Evolutionary conservation across 106 monocot species (phyloP), one percentile per base, ranked within the genome.

Genomic region (Narthecium ossifragum): DNA sequence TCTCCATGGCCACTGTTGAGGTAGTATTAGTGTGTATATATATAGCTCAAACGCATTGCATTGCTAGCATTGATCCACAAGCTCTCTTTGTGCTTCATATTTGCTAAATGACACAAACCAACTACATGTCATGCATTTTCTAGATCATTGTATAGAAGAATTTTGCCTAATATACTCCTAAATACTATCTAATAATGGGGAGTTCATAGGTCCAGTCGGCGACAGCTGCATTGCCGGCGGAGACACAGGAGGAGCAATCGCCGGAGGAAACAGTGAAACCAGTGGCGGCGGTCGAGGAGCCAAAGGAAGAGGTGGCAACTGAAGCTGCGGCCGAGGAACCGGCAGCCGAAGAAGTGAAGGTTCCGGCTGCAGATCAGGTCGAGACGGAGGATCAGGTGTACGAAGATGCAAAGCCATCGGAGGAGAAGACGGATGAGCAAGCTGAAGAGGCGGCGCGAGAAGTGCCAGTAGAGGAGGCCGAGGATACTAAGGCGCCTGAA

Each of bases 1-100:
- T 57, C 28, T 7, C 38, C 47, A 69, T 69, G 69, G 69, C 69
- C 57, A 50, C 60, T 4, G 59, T 59, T 60, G 51, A 60, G 69
- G 69, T 69, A 69, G 26, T 37, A 6, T 6, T 37, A 37, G 36
- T 11, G 11, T 37, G 36, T 6, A 5, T 37, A 6, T 5, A 37
- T 37, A 6, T 37, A 37, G 11, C 7, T 11, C 5, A 11, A 37
- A 37, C 11, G 36, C 36, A 37, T 37, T 5, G 11, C 5, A 37
- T 11, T 37, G 5, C 11, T 5, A 37, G 7, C 36, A 37, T 11
- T 37, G 36, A 37, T 37, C 7, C 5, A 11, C 36, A 6, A 37
- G 36, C 5, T 37, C 7, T 37, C 7, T 37, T n/a, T n/a, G n/a
- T n/a, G n/a, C n/a, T n/a, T n/a, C n/a, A n/a, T n/a, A n/a, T n/a